These are phyloP conservation scores for Saturnispora sanitii DNA, from an alignment of 805 yeast genomes.

Conservation along the genomic window DNA sequence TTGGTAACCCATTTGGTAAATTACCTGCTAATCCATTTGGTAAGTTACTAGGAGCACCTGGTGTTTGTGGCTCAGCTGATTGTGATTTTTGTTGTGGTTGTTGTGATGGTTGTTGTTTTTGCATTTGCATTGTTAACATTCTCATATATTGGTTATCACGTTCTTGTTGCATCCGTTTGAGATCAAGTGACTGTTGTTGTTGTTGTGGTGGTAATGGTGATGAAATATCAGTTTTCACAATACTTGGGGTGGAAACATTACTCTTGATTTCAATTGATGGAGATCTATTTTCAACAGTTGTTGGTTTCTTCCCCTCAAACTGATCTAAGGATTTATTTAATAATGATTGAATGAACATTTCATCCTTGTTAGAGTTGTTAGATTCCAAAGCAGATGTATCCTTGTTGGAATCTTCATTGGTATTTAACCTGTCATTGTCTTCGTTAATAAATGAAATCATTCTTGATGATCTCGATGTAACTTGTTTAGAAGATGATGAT, in stretches of 20 bases:
- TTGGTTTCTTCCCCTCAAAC: neutral
- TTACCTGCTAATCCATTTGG: neutral
- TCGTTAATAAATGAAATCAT: slow-evolving; percentile 13
- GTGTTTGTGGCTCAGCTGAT: neutral
- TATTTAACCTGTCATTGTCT: neutral
- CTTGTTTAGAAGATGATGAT: slow-evolving; percentile 25
- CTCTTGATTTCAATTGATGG: slow-evolving; percentile 8
- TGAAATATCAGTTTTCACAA: neutral
- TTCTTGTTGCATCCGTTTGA: slow-evolving; percentile 3
- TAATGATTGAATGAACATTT: slow-evolving; percentile 39
- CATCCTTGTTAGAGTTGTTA: no score
- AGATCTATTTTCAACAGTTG: neutral
- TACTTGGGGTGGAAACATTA: slow-evolving; percentile 11
- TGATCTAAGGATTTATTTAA: slow-evolving; percentile 26
- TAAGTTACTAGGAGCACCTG: neutral
- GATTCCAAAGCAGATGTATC: neutral
- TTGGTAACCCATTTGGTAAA: neutral
- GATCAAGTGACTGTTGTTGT: slow-evolving; percentile 9
- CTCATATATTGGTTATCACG: neutral
- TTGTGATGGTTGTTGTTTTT: slow-evolving; percentile 1
- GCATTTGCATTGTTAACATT: neutral
- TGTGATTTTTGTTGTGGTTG: slow-evolving; percentile 6
- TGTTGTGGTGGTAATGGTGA: neutral
- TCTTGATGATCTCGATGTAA: slow-evolving; percentile 14
- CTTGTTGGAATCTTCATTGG: neutral